Percentiles rank a stretch among this genome's conserved stretches.
Evolutionary conservation across 2,329 filamentous ascomycete species (phyloP).

Genomic region (Clathrospora elynae): DNA sequence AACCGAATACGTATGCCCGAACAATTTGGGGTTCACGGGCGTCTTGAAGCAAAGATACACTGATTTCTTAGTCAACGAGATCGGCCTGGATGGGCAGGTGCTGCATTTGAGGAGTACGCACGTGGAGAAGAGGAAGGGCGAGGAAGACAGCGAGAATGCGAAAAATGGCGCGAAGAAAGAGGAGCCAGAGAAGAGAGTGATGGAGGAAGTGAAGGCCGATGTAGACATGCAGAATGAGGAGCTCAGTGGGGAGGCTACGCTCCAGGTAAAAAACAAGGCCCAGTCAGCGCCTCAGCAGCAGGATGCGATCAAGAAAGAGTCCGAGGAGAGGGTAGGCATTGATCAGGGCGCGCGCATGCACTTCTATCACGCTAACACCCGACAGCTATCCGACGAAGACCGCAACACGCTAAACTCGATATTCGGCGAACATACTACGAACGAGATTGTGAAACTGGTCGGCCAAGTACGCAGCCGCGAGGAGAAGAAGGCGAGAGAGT

Average conservation of each 20-base stretch:
- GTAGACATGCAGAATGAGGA: slow-evolving; percentile 25
- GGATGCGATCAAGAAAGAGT: no score
- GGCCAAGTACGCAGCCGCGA: slow-evolving; percentile 59
- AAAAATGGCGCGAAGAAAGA: slow-evolving; percentile 15
- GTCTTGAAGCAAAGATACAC: slow-evolving; percentile 78
- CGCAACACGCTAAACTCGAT: slow-evolving; percentile 47
- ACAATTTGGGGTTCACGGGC: slow-evolving; percentile 65
- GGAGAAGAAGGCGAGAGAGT: slow-evolving; percentile 60
- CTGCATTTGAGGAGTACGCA: slow-evolving; percentile 67
- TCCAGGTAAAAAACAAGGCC: slow-evolving; percentile 6
- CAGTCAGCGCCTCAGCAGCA: slow-evolving; percentile 26
- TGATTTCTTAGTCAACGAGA: slow-evolving; percentile 92
- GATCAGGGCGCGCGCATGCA: neutral
- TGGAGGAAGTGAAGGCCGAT: slow-evolving; percentile 32
- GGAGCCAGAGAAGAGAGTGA: slow-evolving; percentile 11
- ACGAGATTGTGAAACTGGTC: slow-evolving; percentile 62
- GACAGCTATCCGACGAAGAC: slow-evolving; percentile 48
- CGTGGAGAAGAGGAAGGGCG: slow-evolving; percentile 24
- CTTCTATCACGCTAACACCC: slow-evolving; percentile 12
- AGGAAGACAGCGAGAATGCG: slow-evolving; percentile 23
- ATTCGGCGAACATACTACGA: slow-evolving; percentile 59
- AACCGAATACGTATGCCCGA: slow-evolving; percentile 63
- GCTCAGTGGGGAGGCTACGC: slow-evolving; percentile 20
- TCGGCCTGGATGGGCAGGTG: slow-evolving; percentile 74
- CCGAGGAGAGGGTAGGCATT: slow-evolving; percentile 28